Percentiles rank a stretch among this genome's conserved stretches.
Conservation (phyloP, 1,139 yeast genomes). For the Chernovozyma aurita region DNA sequence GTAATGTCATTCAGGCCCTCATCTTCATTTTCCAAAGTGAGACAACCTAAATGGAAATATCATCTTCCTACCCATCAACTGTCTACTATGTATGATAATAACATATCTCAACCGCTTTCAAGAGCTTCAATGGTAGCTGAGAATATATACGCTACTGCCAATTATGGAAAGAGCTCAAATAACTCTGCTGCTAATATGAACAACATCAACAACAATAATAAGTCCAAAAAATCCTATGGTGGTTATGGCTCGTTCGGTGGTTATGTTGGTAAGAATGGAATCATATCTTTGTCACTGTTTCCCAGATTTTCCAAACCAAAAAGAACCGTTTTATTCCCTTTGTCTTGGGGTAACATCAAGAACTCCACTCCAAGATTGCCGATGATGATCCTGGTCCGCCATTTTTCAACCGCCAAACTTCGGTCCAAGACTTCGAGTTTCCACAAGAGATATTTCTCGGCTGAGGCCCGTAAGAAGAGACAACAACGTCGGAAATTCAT, state of each 20-base stretch:
- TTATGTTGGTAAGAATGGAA: background rate
- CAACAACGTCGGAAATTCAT: slow-evolving; percentile 48
- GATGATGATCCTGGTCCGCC: slow-evolving; percentile 13
- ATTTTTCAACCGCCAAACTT: slow-evolving; percentile 35
- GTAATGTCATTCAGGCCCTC: slow-evolving; percentile 24
- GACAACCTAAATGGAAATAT: slow-evolving; percentile 9
- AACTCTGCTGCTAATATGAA: background rate
- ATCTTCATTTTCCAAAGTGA: slow-evolving; percentile 15
- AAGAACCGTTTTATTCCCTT: slow-evolving; percentile 18
- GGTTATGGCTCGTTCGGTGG: background rate
- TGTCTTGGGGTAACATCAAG: slow-evolving; percentile 1
- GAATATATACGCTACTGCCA: slow-evolving; percentile 14
- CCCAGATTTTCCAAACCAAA: slow-evolving; percentile 65
- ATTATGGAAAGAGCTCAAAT: background rate
- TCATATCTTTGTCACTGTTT: slow-evolving; percentile 24
- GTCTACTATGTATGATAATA: slow-evolving; percentile 25
- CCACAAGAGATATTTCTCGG: slow-evolving; percentile 40
- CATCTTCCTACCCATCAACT: slow-evolving; percentile 15
- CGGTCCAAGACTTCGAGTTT: slow-evolving; percentile 33
- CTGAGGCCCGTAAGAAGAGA: slow-evolving; percentile 39
- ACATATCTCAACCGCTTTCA: slow-evolving; percentile 41
- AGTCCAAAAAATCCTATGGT: slow-evolving; percentile 6
- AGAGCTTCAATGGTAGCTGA: slow-evolving; percentile 40
- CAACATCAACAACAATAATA: background rate
- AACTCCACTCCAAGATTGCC: slow-evolving; percentile 5